phyloP scores from a whole-genome alignment of 495 filamentous ascomycete species.

The Glutinoglossum americanum region DNA sequence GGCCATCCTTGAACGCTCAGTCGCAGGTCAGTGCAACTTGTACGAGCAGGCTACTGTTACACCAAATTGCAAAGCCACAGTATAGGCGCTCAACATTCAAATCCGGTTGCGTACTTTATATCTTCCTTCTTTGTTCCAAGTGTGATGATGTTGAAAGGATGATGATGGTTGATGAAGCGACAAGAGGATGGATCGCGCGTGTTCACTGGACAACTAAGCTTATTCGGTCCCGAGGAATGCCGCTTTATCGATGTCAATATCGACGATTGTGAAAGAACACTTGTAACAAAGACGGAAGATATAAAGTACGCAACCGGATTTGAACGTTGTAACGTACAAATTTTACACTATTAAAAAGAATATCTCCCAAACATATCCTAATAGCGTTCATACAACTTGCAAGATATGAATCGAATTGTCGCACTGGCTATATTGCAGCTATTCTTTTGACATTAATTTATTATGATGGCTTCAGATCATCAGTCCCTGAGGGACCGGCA shows the following conservation, averaged over 20 bases:
- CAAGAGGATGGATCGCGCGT: not conserved
- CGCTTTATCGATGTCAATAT: not conserved
- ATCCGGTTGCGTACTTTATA: not conserved
- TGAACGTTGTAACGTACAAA: not conserved
- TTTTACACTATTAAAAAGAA: not conserved
- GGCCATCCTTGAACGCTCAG: too few species aligned
- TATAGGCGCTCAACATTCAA: not conserved
- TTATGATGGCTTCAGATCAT: slow-evolving; percentile 46
- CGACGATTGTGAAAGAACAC: not conserved
- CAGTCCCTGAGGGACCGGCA: slow-evolving; percentile 85
- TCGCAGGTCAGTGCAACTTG: too few species aligned
- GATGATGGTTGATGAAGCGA: not conserved
- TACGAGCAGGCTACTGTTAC: too few species aligned
- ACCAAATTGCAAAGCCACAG: too few species aligned
- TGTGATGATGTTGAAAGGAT: not conserved
- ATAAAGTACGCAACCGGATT: not conserved
- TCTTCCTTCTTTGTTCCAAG: not conserved
- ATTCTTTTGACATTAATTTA: not conserved
- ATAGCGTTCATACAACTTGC: not conserved
- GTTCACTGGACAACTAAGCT: not conserved
- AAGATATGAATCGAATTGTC: not conserved
- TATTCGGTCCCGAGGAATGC: not conserved
- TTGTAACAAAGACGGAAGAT: too few species aligned
- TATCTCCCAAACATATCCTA: not conserved
- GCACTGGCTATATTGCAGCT: not conserved